Evolutionary conservation across 805 yeast species (phyloP), one percentile per base, ranked within the genome.

Genomic region (Wickerhamomyces pijperi): DNA sequence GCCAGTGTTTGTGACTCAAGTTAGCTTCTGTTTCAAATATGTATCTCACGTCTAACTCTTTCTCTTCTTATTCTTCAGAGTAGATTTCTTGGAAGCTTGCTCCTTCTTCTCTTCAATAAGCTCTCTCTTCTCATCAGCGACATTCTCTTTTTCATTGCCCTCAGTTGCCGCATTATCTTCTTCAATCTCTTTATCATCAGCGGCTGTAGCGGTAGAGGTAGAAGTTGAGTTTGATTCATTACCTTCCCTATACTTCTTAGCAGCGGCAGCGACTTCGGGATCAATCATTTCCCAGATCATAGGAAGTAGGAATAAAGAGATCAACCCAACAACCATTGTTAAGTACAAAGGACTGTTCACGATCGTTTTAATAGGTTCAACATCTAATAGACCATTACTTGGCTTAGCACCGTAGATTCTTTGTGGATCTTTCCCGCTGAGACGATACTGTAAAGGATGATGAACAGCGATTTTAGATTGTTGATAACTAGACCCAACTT

Each of bases 261-360:
- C 48, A 11, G 53, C 45, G 35, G 52, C 46, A 5, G 65, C 64
- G 12, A 63, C 58, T 33, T 62, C 69, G 29, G 69, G 68, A 41
- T 65, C 70, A 21, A 65, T 40, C 39, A 54, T 60, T 45, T 63
- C 68, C n/a, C 65, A 31, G 1, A 64, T 20, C 34, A 54, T 44
- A 16, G 71, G 70, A 42, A 59, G 55, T 2, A 50, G 35, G 5
- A 55, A 38, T 5, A 55, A 32, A 12, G 49, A 36, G 9, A 64
- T 19, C 5, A 46, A 45, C 4, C 64, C 42, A 0, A 61, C 37
- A 5, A 54, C 57, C 17, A 55, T 58, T 3, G 54, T 57, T 19
- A 61, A 45, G 40, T 65, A 65, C 55, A 64, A 53, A 35, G 63
- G 65, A 25, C 64, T 60, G 36, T 57, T 54, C 9, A 64, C 28